Evolutionary conservation across 1,284 basidiomycete species (phyloP).

Genomic region (Boletus smithii): DNA sequence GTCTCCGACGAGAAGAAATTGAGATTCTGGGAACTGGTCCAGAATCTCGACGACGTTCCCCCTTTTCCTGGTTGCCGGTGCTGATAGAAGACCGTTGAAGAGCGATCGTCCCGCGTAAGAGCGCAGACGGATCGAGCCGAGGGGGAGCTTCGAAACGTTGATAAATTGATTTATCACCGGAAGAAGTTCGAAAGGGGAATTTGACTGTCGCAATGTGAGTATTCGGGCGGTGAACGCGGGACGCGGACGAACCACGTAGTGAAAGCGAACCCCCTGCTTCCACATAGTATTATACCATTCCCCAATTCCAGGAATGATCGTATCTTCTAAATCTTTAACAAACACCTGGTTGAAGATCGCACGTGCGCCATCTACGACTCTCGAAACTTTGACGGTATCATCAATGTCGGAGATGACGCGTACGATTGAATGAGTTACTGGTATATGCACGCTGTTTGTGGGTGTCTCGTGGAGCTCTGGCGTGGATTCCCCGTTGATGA

Average conservation of each 20-base stretch:
- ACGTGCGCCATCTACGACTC: slow-evolving; percentile 70
- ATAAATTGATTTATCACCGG: slow-evolving; percentile 81
- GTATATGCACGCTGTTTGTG: slow-evolving; percentile 19
- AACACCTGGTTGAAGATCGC: slow-evolving; percentile 79
- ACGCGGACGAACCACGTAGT: slow-evolving; percentile 71
- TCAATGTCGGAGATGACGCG: slow-evolving; percentile 92
- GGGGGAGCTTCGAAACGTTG: slow-evolving; percentile 52
- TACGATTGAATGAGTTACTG: slow-evolving; percentile 40
- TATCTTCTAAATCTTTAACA: slow-evolving; percentile 71
- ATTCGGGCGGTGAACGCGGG: slow-evolving; percentile 4
- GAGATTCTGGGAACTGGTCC: slow-evolving; percentile 69
- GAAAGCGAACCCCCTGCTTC: slow-evolving; percentile 69
- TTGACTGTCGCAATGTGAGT: slow-evolving; percentile 56
- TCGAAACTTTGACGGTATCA: slow-evolving; percentile 85
- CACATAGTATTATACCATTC: slow-evolving; percentile 77
- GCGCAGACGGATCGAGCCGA: slow-evolving; percentile 16
- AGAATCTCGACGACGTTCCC: slow-evolving; percentile 75
- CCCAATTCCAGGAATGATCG: slow-evolving; percentile 81
- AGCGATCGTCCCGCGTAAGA: slow-evolving; percentile 78
- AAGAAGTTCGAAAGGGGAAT: slow-evolving; percentile 85
- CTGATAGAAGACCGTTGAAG: slow-evolving; percentile 71
- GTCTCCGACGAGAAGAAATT: slow-evolving; percentile 84
- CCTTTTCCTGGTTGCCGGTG: slow-evolving; percentile 77
- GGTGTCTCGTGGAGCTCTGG: slow-evolving; percentile 37
- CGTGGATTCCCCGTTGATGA: slow-evolving; percentile 31